Evolutionary conservation across 1,139 yeast species (phyloP).

Genomic region (Hyphopichia buzzinii): DNA sequence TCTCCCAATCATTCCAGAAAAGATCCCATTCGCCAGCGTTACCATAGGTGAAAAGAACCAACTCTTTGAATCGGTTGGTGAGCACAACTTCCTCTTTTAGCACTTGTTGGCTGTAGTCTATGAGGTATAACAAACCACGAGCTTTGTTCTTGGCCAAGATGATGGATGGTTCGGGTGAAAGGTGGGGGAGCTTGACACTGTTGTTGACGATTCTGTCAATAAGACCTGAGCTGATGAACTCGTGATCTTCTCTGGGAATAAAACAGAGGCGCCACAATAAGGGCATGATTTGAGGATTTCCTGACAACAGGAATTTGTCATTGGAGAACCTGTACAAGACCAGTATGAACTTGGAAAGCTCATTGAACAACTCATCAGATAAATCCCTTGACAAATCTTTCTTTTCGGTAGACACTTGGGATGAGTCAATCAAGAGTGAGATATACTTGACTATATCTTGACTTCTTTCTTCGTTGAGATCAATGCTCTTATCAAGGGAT

Average conservation of each 20-base stretch:
- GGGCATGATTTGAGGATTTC: conserved; percentile 29
- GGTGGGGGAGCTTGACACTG: conserved; percentile 10
- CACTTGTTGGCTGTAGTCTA: conserved; percentile 19
- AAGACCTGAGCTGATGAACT: conserved; percentile 23
- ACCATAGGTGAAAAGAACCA: conserved; percentile 37
- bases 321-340: conserved; percentile 25
- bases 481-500: conserved; percentile 11
- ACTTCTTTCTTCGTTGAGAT: conserved; percentile 17
- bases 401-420: conserved; percentile 13
- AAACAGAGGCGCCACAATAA: conserved; percentile 35
- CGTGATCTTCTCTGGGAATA: conserved; percentile 8
- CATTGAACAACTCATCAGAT: conserved; percentile 17
- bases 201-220: conserved; percentile 25
- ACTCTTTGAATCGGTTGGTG: conserved; percentile 26
- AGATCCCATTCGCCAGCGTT: conserved; percentile 37
- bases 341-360: conserved; percentile 27
- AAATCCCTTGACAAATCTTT: not conserved
- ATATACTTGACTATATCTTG: conserved; percentile 31
- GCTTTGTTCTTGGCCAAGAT: conserved; percentile 26
- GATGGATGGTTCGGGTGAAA: conserved; percentile 9
- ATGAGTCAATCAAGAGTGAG: conserved; percentile 35
- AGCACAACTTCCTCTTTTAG: not conserved
- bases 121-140: conserved; percentile 29
- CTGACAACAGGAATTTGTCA: conserved; percentile 22
- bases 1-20: conserved; percentile 45